A percentile compares a stretch with the other conserved stretches of the same genome.
Conservation (phyloP, 768 basidiomycete genomes). For the Boletus sp. region DNA sequence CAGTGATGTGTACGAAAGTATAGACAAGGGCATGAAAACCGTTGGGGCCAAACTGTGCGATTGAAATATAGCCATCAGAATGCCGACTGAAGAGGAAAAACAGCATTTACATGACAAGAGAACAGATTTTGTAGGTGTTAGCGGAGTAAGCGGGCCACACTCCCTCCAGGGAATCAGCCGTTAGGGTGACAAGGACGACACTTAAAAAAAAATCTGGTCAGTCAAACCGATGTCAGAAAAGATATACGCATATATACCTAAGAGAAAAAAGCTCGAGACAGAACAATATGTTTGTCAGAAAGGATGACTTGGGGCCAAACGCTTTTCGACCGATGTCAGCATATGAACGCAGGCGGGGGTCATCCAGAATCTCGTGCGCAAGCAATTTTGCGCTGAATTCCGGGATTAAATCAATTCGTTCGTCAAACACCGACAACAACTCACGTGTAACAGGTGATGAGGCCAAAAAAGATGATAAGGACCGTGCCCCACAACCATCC, state of each 20-base stretch:
- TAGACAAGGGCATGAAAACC: constrained; percentile 78
- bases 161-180: constrained; percentile 80
- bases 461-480: constrained; percentile 74
- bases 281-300: constrained; percentile 70
- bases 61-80: constrained; percentile 1
- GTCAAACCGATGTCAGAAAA: not conserved
- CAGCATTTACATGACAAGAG: constrained; percentile 61
- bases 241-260: constrained; percentile 43
- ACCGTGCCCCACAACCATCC: constrained; percentile 83
- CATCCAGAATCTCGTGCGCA: constrained; percentile 68
- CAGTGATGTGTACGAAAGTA: constrained; percentile 87
- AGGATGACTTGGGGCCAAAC: constrained; percentile 71
- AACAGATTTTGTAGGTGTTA: constrained; percentile 72
- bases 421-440: constrained; percentile 27
- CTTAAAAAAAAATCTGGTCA: constrained; percentile 35
- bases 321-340: constrained; percentile 88
- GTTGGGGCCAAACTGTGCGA: constrained; percentile 73
- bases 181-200: constrained; percentile 85
- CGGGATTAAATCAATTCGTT: constrained; percentile 3
- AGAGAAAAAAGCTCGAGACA: constrained; percentile 87
- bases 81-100: not conserved
- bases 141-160: constrained; percentile 67
- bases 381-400: constrained; percentile 77
- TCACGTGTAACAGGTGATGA: constrained; percentile 86
- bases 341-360: constrained; percentile 75